These are phyloP conservation scores for Pseudoturritis turrita DNA, from an alignment of 345 rosid genomes.

Conservation along the genomic window DNA sequence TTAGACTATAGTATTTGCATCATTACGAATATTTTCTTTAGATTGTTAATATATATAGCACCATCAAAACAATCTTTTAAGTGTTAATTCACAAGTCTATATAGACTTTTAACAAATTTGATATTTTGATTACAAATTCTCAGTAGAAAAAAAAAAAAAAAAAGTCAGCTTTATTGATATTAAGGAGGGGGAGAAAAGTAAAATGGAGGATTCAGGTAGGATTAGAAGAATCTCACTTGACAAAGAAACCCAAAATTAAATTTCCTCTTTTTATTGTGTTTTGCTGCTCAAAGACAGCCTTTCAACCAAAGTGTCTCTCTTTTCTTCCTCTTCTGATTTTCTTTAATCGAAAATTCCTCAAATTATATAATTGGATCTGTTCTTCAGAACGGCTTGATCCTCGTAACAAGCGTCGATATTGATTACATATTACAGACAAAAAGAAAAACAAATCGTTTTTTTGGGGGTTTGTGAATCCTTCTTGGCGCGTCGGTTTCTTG, in stretches of 20 bases:
- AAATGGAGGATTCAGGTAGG: slow-evolving; percentile 6
- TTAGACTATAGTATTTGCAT: neutral
- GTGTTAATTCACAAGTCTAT: neutral
- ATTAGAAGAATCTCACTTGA: slow-evolving; percentile 17
- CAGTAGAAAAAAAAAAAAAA: neutral
- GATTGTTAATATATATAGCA: neutral
- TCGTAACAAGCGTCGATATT: neutral
- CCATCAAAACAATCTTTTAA: neutral
- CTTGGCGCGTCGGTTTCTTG: slow-evolving; percentile 6
- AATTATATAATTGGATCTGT: slow-evolving; percentile 14
- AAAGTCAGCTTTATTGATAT: slow-evolving; percentile 14
- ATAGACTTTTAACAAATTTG: neutral
- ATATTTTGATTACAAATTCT: neutral
- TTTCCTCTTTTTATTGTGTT: neutral
- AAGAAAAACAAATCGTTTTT: neutral
- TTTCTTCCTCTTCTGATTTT: slow-evolving; percentile 2
- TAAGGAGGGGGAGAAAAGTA: slow-evolving; percentile 25
- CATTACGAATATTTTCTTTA: neutral
- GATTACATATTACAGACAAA: neutral
- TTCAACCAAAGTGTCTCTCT: slow-evolving; percentile 27
- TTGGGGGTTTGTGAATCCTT: neutral
- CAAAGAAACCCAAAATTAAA: neutral
- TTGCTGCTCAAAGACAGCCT: slow-evolving; percentile 31
- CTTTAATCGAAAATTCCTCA: neutral
- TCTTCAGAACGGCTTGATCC: slow-evolving; percentile 11